Conservation (phyloP, 306 rosid genomes). For the Ceratonia siliqua region DNA sequence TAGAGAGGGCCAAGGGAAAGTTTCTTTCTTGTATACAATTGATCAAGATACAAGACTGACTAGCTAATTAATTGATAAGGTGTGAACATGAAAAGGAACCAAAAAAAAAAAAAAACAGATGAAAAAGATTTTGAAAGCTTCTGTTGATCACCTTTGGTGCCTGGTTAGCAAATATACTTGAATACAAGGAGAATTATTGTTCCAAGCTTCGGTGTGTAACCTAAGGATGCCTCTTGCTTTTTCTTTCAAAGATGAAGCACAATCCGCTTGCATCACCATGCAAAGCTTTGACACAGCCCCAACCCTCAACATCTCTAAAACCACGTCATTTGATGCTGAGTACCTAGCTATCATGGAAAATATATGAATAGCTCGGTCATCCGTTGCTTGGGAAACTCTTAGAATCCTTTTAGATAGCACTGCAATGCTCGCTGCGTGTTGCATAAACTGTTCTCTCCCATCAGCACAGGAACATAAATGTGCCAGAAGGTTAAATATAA, state of each 20-base stretch:
- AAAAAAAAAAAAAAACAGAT: too few species aligned
- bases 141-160: conserved; percentile 44
- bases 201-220: conserved; percentile 70
- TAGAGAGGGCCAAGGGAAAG: not conserved
- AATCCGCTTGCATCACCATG: conserved; percentile 77
- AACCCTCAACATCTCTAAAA: conserved; percentile 71
- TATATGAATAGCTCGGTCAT: conserved; percentile 55
- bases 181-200: conserved; percentile 72
- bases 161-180: conserved; percentile 63
- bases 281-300: conserved; percentile 87
- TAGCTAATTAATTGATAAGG: too few species aligned
- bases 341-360: conserved; percentile 48
- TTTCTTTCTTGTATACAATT: not conserved
- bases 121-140: too few species aligned
- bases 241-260: conserved; percentile 61
- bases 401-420: conserved; percentile 63
- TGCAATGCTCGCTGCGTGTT: conserved; percentile 67
- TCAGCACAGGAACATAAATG: conserved; percentile 64
- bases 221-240: conserved; percentile 62
- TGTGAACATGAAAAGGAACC: too few species aligned
- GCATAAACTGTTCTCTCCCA: conserved; percentile 61
- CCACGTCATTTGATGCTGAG: conserved; percentile 45
- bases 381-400: conserved; percentile 64
- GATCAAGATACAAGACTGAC: not conserved
- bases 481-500: conserved; percentile 56